Evolutionary conservation across 768 basidiomycete species (phyloP), one percentile per base, ranked within the genome.

Genomic region (Filobasidium floriforme): DNA sequence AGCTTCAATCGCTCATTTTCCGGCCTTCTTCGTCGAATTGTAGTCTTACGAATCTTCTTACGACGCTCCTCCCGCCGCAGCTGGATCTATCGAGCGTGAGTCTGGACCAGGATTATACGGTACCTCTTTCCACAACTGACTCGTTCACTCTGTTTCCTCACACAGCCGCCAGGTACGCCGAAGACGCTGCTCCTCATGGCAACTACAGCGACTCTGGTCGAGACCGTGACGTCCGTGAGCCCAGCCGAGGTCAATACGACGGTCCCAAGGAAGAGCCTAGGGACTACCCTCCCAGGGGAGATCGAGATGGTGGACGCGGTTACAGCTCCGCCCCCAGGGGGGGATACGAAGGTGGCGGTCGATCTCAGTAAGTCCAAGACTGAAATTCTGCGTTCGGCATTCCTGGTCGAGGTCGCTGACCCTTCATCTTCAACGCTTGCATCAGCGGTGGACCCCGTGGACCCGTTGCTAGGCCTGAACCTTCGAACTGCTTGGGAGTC

Each of bases 401-500:
- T 49, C 5, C 15, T 12, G 18, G 18, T 5, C 18, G 22, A 5
- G 18, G 22, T 18, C 5, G 46, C 46, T 22, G 15, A 49, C 22
- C 46, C 5, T 49, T 18, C 22, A 5, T 49, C 46, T 18, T 37
- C 9, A 9, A 4, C 32, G 9, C 32, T 37, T 37, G 24, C 6
- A 22, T 7, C 26, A 24, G 24, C 29, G 24, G 54, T 57, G 54
- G 54, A 24, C 24, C 54, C 24, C 24, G 54, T 14, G 54, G 54
- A 57, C 22, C 22, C 26, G 26, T 24, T 32, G 24, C 26, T 15
- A 57, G 54, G 54, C 54, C 54, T 57, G 54, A 57, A 24, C 64
- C 64, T 60, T 65, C 64, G 0, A 32, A 65, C 68, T 92, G 94
- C 40, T 83, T 99, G 68, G 94, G 94, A 66, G 92, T 97, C n/a